These are phyloP conservation scores for Epichloe coenophiala DNA, from an alignment of 2,329 filamentous ascomycete species.

Conservation along the genomic window DNA sequence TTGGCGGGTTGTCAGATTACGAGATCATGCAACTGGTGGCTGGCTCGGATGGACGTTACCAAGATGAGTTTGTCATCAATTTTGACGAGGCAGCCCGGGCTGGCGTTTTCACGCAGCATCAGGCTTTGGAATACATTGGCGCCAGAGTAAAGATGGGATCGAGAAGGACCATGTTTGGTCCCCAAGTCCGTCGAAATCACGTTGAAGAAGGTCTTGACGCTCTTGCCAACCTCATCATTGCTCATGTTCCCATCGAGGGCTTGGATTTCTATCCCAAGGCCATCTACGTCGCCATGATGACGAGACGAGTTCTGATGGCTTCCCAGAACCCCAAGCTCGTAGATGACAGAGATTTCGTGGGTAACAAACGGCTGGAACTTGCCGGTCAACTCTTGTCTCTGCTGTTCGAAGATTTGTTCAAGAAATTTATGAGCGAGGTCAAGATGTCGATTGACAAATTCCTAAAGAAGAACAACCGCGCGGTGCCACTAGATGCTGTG, in stretches of 20 bases:
- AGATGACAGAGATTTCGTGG: slow-evolving; percentile 94
- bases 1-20: slow-evolving; percentile 87
- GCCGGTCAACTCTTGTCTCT: slow-evolving; percentile 89
- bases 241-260: slow-evolving; percentile 82
- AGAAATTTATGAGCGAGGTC: slow-evolving; percentile 79
- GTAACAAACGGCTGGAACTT: slow-evolving; percentile 90
- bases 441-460: slow-evolving; percentile 93
- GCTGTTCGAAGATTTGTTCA: slow-evolving; percentile 95
- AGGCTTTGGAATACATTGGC: slow-evolving; percentile 88
- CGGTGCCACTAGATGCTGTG: slow-evolving; percentile 75
- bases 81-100: slow-evolving; percentile 83
- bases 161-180: slow-evolving; percentile 40
- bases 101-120: slow-evolving; percentile 82
- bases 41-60: slow-evolving; percentile 75
- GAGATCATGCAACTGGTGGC: slow-evolving; percentile 88
- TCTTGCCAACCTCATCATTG: slow-evolving; percentile 82
- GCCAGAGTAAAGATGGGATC: slow-evolving; percentile 77
- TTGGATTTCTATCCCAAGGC: slow-evolving; percentile 96
- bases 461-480: slow-evolving; percentile 82
- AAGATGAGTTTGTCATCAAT: slow-evolving; percentile 90
- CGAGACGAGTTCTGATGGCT: slow-evolving; percentile 88
- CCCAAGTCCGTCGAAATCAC: slow-evolving; percentile 57
- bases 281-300: slow-evolving; percentile 94
- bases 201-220: slow-evolving; percentile 89
- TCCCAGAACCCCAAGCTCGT: slow-evolving; percentile 79